A percentile compares a stretch with the other conserved stretches of the same genome.
Conservation (phyloP, 495 filamentous ascomycete genomes). For the Annulohypoxylon maeteangense region DNA sequence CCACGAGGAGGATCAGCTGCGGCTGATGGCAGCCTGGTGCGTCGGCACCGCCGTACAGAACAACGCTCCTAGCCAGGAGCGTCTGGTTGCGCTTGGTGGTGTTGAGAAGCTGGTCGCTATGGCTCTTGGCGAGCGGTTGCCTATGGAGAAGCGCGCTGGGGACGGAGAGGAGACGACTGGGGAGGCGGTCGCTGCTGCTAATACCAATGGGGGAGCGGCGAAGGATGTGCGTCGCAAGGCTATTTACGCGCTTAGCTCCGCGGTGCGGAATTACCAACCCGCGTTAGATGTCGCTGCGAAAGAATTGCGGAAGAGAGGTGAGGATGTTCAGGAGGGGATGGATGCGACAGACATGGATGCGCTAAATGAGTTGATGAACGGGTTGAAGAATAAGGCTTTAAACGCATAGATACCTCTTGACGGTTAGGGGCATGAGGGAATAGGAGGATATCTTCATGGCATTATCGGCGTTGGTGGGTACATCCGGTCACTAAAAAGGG, state of each 20-base stretch:
- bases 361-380: conserved; percentile 76
- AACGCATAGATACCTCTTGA: conserved; percentile 26
- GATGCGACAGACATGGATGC: conserved; percentile 88
- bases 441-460: conserved; percentile 26
- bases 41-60: conserved; percentile 95
- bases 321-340: conserved; percentile 57
- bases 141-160: conserved; percentile 29
- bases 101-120: conserved; percentile 74
- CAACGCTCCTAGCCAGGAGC: conserved; percentile 84
- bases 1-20: conserved; percentile 74
- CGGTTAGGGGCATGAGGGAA: conserved; percentile 8
- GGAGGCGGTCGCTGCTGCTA: conserved; percentile 19
- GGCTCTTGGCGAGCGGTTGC: conserved; percentile 56
- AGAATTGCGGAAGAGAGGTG: conserved; percentile 61
- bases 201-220: conserved; percentile 61
- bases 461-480: conserved; percentile 51
- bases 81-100: conserved; percentile 74
- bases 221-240: conserved; percentile 82
- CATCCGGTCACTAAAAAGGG: conserved; percentile 26
- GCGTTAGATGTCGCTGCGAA: conserved; percentile 73
- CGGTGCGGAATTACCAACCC: conserved; percentile 86
- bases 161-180: conserved; percentile 7
- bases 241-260: conserved; percentile 84
- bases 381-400: conserved; percentile 66
- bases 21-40: conserved; percentile 90